Percentiles rank a stretch among this genome's conserved stretches.
These are phyloP conservation scores for Penicillium sp. DNA, from an alignment of 2,329 filamentous ascomycete species.

Conservation along the genomic window DNA sequence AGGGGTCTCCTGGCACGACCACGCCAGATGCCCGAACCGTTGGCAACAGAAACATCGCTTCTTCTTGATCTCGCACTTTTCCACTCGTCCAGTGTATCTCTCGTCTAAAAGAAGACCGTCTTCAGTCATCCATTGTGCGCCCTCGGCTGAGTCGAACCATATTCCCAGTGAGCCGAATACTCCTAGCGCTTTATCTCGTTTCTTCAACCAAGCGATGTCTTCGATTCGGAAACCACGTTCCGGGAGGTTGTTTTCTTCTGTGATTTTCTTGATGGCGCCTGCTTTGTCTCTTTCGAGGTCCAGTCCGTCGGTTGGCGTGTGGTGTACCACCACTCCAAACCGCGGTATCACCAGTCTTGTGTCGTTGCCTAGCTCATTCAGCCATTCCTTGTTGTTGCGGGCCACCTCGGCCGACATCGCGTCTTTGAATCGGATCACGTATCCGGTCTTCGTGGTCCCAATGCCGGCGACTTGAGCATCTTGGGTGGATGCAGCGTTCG, in stretches of 20 bases:
- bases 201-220: slow-evolving; percentile 27
- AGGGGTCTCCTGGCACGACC: too few species aligned
- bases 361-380: neutral
- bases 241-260: slow-evolving; percentile 11
- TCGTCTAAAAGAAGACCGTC: slow-evolving; percentile 23
- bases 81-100: too few species aligned
- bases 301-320: neutral
- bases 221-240: slow-evolving; percentile 21
- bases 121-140: slow-evolving; percentile 20
- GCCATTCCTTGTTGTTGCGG: neutral
- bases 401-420: slow-evolving; percentile 8
- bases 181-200: slow-evolving; percentile 21
- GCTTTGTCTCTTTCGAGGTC: neutral
- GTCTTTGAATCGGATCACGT: too few species aligned
- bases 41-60: too few species aligned
- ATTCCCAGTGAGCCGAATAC: slow-evolving; percentile 23
- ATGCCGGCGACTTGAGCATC: slow-evolving; percentile 3
- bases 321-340: neutral
- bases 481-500: slow-evolving; percentile 2
- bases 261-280: slow-evolving; percentile 4
- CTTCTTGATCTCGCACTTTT: too few species aligned
- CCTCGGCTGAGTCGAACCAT: slow-evolving; percentile 25
- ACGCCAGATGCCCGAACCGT: too few species aligned
- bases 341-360: neutral
- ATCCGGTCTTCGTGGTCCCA: slow-evolving; percentile 3